Base-by-base conservation (phyloP, 805 yeast genomes). In the Zygoascus ofunaensis region DNA sequence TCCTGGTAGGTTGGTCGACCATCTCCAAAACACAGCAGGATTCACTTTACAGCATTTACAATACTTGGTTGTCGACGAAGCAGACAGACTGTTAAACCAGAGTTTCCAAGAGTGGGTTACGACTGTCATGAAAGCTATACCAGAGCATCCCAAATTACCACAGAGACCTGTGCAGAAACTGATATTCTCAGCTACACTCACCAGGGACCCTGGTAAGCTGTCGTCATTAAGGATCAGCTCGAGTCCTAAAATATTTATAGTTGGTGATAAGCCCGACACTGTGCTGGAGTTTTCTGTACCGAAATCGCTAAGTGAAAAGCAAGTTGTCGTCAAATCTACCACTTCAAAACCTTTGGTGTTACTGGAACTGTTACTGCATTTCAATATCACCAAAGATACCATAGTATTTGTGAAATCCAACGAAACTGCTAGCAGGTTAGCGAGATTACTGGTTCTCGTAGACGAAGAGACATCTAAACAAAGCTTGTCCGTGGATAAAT, bases 61-160 rank as follows among this genome's bases (percentile, higher is more conserved):
- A 50, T 82, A 78, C 49, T 61, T 90, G 28, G 80, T 85, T 2
- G 71, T 89, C 63, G 98, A 90, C 64, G 98, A 90, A 64, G 95
- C 96, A 2, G 98, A 90, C 65, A 71, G 87, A 52, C 84, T 90
- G 87, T 82, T 92, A 51, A 87, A 86, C 57, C 97, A 92, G 61
- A 77, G 84, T 12, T 92, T 87, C 63, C 97, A 92, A 63, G 87
- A 87, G 60, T 92, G 99, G 99, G 74, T 84, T 65, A 69, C 72
- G 58, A 53, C 70, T 68, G 38, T 69, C 5, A 56, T 57, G 37
- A 44, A 42, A 42, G 52, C 57, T 1, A 40, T 60, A 3, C 39
- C 43, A 12, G 38, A 44, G n/a, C 19, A 46, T 23, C 39, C 51
- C 8, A 12, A 14, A 21, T 19, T 35, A 3, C 42, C 51, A 0